A percentile compares a stretch with the other conserved stretches of the same genome.
Conservation (phyloP, 306 rosid species). For the Ochetophila trinervis region DNA sequence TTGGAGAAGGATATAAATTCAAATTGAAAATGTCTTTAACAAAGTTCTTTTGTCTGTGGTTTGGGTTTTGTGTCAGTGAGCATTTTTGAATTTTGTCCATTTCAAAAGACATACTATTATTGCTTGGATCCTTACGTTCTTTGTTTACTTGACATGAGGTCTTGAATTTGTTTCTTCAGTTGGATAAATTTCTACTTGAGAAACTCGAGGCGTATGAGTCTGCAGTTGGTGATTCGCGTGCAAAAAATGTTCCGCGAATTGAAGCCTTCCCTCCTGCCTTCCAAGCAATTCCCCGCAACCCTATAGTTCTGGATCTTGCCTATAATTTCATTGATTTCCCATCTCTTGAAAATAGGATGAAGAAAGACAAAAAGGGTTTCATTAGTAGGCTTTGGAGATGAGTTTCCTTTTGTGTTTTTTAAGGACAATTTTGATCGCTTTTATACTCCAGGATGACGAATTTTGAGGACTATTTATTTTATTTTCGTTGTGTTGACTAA, state of each 20-base stretch:
- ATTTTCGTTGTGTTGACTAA: no score
- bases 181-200: conserved; percentile 48
- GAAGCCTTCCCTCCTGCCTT: conserved; percentile 51
- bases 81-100: no score
- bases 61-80: no score
- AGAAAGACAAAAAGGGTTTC: conserved; percentile 55
- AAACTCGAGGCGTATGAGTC: conserved; percentile 46
- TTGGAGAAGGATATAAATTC: no score
- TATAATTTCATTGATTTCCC: conserved; percentile 54
- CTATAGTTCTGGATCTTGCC: conserved; percentile 52
- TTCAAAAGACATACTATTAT: no score
- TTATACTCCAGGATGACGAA: neutral
- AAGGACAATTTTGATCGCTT: neutral
- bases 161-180: conserved; percentile 25
- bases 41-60: no score
- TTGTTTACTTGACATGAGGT: neutral
- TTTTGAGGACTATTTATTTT: neutral
- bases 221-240: conserved; percentile 38
- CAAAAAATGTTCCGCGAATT: conserved; percentile 36
- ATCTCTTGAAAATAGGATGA: conserved; percentile 51
- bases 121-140: neutral
- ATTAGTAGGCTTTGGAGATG: conserved; percentile 54
- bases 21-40: no score
- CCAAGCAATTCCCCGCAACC: conserved; percentile 49
- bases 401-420: neutral